Evolutionary conservation across 2,329 filamentous ascomycete genomes (phyloP), one percentile per base, ranked within the genome.

Genomic region (Lecanoromycetidae sp.): DNA sequence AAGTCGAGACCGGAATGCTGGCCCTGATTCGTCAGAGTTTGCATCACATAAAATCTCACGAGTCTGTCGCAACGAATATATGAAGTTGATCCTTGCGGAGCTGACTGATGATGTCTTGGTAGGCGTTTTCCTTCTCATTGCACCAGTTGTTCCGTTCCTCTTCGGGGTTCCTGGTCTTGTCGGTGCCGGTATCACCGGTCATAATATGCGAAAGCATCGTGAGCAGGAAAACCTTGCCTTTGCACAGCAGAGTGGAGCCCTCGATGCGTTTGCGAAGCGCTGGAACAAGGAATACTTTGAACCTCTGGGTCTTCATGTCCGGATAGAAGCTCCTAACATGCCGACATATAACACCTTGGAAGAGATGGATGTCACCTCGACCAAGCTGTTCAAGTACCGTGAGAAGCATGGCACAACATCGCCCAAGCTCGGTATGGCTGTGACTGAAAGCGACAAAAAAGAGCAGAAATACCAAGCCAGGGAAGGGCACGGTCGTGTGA

Each of bases 201-300:
- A 35, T 5, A 42, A 42, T 27, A 19, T 13, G 30, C 25, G 22
- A 3, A 47, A 27, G n/a, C 5, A 19, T 5, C 22, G 20, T 15
- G 38, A 47, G 32, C 38, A 35, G 5, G 19, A 25, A 20, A 47
- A 47, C 9, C 42, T 47, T 20, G 9, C 4, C 4, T 5, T 13
- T 25, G 32, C 45, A 15, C 26, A 36, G 9, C 1, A 5, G 10
- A 22, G 22, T 13, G 45, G 38, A 4, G 10, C 10, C 22, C 17
- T 42, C 12, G 23, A 30, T 12, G 5, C n/a, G 13, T 19, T 47
- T 23, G 26, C 27, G 15, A 20, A 34, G 4, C 38, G 44, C n/a
- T 51, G 44, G 48, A 48, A 51, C 20, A 15, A 12, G 6, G 19
- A 12, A 7, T 47, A 40, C 12, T 51, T 51, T 19, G 22, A 39